Base-by-base conservation (phyloP, 2,329 filamentous ascomycete species). In the Stagonosporopsis cucurbitacearum region DNA sequence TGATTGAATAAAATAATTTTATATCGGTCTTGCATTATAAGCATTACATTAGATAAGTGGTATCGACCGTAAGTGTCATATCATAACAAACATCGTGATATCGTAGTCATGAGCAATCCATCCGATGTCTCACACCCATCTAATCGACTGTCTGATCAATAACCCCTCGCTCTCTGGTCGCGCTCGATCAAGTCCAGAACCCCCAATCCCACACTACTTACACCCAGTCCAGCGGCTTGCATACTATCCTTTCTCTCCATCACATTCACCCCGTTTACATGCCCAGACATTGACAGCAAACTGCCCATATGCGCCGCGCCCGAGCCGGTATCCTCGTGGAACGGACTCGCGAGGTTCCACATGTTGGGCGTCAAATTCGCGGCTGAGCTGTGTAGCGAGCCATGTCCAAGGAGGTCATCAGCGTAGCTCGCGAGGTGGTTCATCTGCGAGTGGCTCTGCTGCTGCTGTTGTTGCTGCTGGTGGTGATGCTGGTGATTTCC, bases 291-390 rank as follows among this genome's bases (percentile, higher is more conserved):
- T 3, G 36, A 23, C 13, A 45, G 15, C 20, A 52, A 13, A 8
- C 26, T 17, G 33, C 41, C 41, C 28, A 44, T n/a, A 26, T 44
- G 36, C 19, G 33, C 36, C 20, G 42, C 41, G 8, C 53, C 36
- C 15, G 46, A 50, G 1, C 42, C 19, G 3, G 54, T 57, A 22
- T 57, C 65, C n/a, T 71, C 68, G n/a, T 59, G 56, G 33, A 70
- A 73, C 2, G 62, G 62, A 43, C 55, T 63, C 33, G 66, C 64
- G 33, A 72, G 45, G 45, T 64, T 71, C 70, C 70, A 73, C 3
- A 72, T 35, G 5, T 57, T 58, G 12, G 58, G 30, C 6, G 59
- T 51, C 15, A 60, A 22, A 12, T 59, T 52, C 8, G 59, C 36
- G 25, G 53, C 2, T 1, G 40, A 36, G 22, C 25, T 28, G 53